These are phyloP conservation scores for Paramecium pentaurelia DNA, from an alignment of 73 alveolate genomes.

Conservation along the genomic window DNA sequence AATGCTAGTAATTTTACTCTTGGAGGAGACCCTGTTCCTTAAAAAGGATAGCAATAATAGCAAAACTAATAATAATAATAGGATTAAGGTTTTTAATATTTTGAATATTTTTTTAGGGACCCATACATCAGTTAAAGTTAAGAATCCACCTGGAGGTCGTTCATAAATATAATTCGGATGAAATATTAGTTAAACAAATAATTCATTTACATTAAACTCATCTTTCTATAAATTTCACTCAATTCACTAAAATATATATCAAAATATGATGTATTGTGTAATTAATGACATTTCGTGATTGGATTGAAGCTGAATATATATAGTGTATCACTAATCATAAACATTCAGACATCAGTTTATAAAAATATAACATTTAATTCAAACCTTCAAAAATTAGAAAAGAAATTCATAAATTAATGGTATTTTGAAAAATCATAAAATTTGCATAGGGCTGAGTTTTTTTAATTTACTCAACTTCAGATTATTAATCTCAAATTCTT, in stretches of 20 bases:
- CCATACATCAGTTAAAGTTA: conserved; percentile 42
- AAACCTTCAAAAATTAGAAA: not conserved
- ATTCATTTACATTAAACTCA: not conserved
- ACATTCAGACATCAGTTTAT: not conserved
- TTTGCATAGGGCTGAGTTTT: not conserved
- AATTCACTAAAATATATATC: not conserved
- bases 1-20: conserved; percentile 34
- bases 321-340: not conserved
- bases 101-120: not conserved
- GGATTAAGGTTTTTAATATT: not conserved
- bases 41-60: not conserved
- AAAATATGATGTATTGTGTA: not conserved
- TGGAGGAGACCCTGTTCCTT: conserved; percentile 9
- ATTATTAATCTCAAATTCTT: not conserved
- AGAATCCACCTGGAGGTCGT: conserved; percentile 51
- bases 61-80: not conserved
- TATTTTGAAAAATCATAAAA: not conserved
- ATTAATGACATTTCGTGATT: not conserved
- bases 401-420: not conserved
- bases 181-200: not conserved
- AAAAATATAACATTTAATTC: not conserved
- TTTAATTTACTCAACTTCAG: not conserved
- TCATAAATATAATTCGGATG: conserved; percentile 29
- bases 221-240: not conserved
- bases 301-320: not conserved